phyloP scores from a whole-genome alignment of 331 rosid species.

The Rhamnella rubrinervis region DNA sequence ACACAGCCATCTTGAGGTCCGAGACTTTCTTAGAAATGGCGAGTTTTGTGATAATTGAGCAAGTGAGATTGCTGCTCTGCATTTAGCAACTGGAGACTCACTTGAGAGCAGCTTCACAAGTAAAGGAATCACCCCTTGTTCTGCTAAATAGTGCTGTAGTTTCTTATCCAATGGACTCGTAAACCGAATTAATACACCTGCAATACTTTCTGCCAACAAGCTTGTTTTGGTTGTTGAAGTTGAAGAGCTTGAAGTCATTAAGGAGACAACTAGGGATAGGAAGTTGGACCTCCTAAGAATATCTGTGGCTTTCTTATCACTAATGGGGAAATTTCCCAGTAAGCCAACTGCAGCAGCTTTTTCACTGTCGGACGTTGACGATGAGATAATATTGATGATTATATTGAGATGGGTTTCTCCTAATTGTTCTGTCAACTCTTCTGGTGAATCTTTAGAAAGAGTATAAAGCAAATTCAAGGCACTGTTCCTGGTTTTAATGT shows the following conservation, averaged over 20 bases:
- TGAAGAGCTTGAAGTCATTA: conserved; percentile 39
- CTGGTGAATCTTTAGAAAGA: conserved; percentile 67
- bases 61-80: conserved; percentile 69
- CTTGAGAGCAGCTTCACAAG: conserved; percentile 71
- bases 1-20: conserved; percentile 65
- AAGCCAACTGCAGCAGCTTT: conserved; percentile 68
- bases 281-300: conserved; percentile 54
- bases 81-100: conserved; percentile 52
- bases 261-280: conserved; percentile 57
- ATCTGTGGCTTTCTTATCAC: conserved; percentile 68
- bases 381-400: conserved; percentile 52
- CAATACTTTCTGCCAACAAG: conserved; percentile 44
- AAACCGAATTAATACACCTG: conserved; percentile 62
- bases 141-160: conserved; percentile 68
- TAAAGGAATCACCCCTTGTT: conserved; percentile 75
- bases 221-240: conserved; percentile 29
- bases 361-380: conserved; percentile 52
- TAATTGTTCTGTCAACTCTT: conserved; percentile 70
- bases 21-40: conserved; percentile 48
- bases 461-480: conserved; percentile 61
- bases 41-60: conserved; percentile 85
- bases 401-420: conserved; percentile 52
- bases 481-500: conserved; percentile 45
- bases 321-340: conserved; percentile 64
- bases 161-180: conserved; percentile 76